phyloP scores from a whole-genome alignment of 176 grass and related monocot genomes.

The Pharus latifolius region DNA sequence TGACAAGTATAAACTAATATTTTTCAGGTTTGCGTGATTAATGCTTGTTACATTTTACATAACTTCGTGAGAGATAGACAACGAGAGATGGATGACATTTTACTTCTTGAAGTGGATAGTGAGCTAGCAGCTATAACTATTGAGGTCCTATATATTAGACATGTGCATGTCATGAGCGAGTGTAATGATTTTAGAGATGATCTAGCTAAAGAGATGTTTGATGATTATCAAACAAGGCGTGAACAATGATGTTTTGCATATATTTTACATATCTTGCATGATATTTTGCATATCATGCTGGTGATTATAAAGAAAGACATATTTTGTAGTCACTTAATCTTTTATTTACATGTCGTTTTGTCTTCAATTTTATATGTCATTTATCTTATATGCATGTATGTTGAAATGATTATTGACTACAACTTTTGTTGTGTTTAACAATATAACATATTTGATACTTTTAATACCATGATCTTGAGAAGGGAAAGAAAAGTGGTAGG shows the following conservation, averaged over 20 bases:
- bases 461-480: not conserved
- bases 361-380: no score
- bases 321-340: no score
- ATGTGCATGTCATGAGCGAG: not conserved
- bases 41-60: not conserved
- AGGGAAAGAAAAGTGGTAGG: not conserved
- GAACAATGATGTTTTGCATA: not conserved
- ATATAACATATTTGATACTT: no score
- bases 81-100: not conserved
- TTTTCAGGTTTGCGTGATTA: not conserved
- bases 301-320: no score
- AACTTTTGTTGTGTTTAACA: no score
- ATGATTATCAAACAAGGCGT: not conserved
- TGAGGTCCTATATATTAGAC: not conserved
- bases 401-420: no score
- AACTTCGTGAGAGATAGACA: no score
- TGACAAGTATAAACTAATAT: no score
- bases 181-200: not conserved
- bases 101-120: not conserved
- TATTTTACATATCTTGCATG: not conserved
- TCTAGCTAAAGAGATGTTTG: not conserved
- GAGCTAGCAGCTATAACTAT: not conserved
- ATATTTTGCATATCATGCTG: not conserved
- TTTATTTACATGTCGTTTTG: no score
- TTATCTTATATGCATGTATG: no score